Base-by-base conservation (phyloP, 495 filamentous ascomycete species). In the Aspergillus biplanus region DNA sequence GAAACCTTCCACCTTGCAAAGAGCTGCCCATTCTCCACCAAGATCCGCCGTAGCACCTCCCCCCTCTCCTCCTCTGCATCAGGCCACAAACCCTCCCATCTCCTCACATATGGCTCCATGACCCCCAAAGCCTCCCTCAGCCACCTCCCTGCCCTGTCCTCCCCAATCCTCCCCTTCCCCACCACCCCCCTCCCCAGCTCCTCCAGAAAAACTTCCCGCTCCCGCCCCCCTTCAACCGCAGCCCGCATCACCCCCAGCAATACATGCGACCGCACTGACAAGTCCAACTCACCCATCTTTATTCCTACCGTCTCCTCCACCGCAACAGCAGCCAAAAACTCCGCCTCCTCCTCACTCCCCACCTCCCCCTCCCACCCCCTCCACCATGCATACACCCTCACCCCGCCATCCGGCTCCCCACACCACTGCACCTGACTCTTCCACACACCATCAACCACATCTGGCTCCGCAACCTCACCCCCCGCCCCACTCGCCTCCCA, bases 21-120 rank as follows among this genome's bases (percentile, higher is more conserved):
- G 48, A 70, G 68, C 62, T 70, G 68, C 62, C 57, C 59, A 68
- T 68, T 68, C 56, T 71, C 68, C 55, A 68, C 61, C 60, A 71
- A 65, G 49, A 71, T 71, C 57, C 27, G 68, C 65, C 47, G 68
- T 56, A 71, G 61, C 61, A 67, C 55, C 66, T 66, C 33, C 48
- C 58, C 59, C 35, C 66, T 64, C 60, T 64, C 61, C 62, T 16
- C 48, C 58, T 67, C 66, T 65, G 63, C 49, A 64, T 48, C 61
- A 67, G 69, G 69, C 69, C 66, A 71, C 60, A 65, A 59, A 13
- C 66, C 66, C 55, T 71, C 56, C 66, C 66, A 71, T 65, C 58
- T 60, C 31, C 64, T 58, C 44, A 69, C 59, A 61, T 71, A 71
- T 50, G 69, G 66, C 61, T 71, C 61, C 61, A 71, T 58, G 50